phyloP scores from a whole-genome alignment of 305 asterid genomes.

The Stenogyne calaminthoides region DNA sequence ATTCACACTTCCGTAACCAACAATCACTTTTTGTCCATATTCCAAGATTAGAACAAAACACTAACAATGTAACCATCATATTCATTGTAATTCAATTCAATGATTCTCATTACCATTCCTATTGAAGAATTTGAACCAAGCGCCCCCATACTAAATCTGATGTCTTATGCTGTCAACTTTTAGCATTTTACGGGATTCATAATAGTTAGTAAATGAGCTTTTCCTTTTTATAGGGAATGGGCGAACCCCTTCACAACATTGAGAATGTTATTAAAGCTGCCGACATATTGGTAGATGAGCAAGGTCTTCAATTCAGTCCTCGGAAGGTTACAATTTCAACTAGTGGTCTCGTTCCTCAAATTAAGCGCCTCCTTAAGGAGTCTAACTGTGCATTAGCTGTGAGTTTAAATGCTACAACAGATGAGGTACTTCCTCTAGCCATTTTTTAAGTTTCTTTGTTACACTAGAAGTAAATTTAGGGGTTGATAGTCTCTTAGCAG shows the following conservation, averaged over 20 bases:
- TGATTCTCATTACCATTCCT: too few relatives aligned
- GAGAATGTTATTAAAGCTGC: slow-evolving; percentile 90
- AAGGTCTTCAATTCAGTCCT: slow-evolving; percentile 97
- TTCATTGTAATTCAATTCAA: too few relatives aligned
- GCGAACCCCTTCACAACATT: slow-evolving; percentile 90
- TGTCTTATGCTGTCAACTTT: slow-evolving; percentile 18
- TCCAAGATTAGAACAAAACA: too few relatives aligned
- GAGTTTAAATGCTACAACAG: slow-evolving; percentile 92
- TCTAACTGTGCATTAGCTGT: slow-evolving; percentile 91
- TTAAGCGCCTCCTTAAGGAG: slow-evolving; percentile 78
- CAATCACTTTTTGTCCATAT: too few relatives aligned
- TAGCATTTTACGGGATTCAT: background rate
- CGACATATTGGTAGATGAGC: slow-evolving; percentile 86
- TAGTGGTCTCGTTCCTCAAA: slow-evolving; percentile 91
- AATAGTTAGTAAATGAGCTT: slow-evolving; percentile 13
- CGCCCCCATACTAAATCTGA: background rate
- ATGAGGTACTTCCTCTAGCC: slow-evolving; percentile 63
- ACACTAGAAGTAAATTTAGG: background rate
- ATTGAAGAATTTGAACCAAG: too few relatives aligned
- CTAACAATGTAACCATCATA: too few relatives aligned
- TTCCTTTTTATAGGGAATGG: slow-evolving; percentile 75
- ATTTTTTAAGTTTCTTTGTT: background rate
- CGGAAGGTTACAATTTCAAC: slow-evolving; percentile 94
- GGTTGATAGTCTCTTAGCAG: slow-evolving; percentile 22
- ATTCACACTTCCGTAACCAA: too few relatives aligned